phyloP scores from a whole-genome alignment of 1,284 basidiomycete species.

The Austroboletus olivaceoglutinosus region DNA sequence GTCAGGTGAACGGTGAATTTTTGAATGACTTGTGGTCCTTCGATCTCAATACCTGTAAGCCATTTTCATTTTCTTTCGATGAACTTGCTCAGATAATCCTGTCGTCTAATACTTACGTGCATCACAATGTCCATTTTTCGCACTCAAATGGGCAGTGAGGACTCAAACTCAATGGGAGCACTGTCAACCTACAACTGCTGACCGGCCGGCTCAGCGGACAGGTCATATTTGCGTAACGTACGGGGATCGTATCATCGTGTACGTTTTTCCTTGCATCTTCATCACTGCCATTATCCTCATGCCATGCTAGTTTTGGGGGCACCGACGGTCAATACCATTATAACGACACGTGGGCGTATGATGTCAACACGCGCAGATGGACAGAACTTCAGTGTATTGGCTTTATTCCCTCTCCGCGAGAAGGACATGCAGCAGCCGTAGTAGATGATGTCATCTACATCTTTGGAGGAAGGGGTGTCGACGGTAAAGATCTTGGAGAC shows the following conservation, averaged over 20 bases:
- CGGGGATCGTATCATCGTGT: conserved; percentile 87
- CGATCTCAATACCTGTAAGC: conserved; percentile 89
- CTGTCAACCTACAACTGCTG: conserved; percentile 61
- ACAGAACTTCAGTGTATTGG: conserved; percentile 95
- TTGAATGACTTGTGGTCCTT: conserved; percentile 97
- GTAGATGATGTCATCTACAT: conserved; percentile 99
- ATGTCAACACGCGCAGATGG: conserved; percentile 82
- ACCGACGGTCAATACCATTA: conserved; percentile 99
- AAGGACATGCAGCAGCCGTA: conserved; percentile 95
- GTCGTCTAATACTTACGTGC: too few species aligned
- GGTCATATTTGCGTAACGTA: conserved; percentile 90
- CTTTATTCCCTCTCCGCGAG: conserved; percentile 93
- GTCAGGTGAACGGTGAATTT: conserved; percentile 95
- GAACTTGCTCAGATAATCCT: conserved; percentile 6
- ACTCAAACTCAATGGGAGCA: conserved; percentile 77
- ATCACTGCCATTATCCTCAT: conserved; percentile 12
- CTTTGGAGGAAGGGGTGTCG: conserved; percentile 95
- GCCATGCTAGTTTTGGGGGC: conserved; percentile 79
- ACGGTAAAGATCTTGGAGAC: conserved; percentile 95
- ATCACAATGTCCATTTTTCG: not conserved
- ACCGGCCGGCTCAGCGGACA: conserved; percentile 83
- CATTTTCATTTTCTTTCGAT: conserved; percentile 2
- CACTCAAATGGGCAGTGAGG: conserved; percentile 50
- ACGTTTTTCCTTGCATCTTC: conserved; percentile 31
- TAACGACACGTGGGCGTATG: conserved; percentile 98